Base-by-base conservation (phyloP, 805 yeast species). In the Ogataea pignaliae region DNA sequence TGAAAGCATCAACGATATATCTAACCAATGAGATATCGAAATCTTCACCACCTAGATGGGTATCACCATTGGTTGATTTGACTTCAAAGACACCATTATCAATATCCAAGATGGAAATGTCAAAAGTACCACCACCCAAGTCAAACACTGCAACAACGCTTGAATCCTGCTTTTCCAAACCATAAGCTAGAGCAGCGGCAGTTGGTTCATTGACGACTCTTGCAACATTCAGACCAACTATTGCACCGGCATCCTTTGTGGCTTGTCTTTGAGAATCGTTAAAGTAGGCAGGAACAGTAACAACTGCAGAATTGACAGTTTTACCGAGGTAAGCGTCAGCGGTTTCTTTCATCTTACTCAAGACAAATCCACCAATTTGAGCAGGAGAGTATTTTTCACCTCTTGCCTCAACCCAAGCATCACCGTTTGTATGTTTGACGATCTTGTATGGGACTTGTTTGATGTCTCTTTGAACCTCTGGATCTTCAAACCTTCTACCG, bases 51-150 rank as follows among this genome's bases (percentile, higher is more conserved):
- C 95, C 95, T 65, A 86, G 74, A 72, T 86, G 95, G 56, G 95
- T 86, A 73, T 86, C 93, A 82, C 95, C 97, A 72, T 90, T 90
- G 65, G 97, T 89, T 51, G 97, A 88, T 76, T 89, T 89, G 68
- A 89, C 97, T 78, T 89, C 97, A 62, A 89, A 89, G 56, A 89
- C 97, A 78, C 97, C 97, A 66, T 89, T 88, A 73, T 90, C 96
- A 61, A 89, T 90, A 77, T 90, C 97, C 65, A 89, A 79, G 67
- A 89, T 87, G 59, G 97, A 89, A 71, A 89, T 85, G 85, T 89
- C 97, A 68, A 89, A 89, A 62, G 97, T 89, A 82, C 97, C 97
- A 71, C 97, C 97, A 82, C 97, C 97, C 64, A 89, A 79, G 73
- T 89, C 97, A 75, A 90, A 89, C 55, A 89, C 97, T 51, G 97